phyloP scores from a whole-genome alignment of 2,329 filamentous ascomycete species.

The Stylonectria norvegica region DNA sequence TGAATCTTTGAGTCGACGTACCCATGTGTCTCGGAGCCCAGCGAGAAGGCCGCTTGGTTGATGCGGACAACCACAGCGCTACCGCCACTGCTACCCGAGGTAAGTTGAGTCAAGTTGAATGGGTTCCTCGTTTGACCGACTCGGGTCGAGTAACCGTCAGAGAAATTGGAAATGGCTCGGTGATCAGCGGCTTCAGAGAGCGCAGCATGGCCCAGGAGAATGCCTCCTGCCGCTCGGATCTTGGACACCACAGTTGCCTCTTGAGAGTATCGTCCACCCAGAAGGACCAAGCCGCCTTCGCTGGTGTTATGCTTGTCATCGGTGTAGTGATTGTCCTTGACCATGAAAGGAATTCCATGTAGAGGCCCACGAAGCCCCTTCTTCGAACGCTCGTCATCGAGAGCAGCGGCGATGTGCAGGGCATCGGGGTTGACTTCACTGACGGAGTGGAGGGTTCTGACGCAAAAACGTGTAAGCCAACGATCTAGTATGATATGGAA shows the following conservation, averaged over 20 bases:
- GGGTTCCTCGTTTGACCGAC: slow-evolving; percentile 10
- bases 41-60: slow-evolving; percentile 7
- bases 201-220: slow-evolving; percentile 5
- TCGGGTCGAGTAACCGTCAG: slow-evolving; percentile 9
- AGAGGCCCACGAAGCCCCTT: slow-evolving; percentile 41
- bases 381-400: slow-evolving; percentile 31
- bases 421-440: slow-evolving; percentile 37
- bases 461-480: neutral
- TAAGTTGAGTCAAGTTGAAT: slow-evolving; percentile 8
- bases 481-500: neutral
- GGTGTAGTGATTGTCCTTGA: slow-evolving; percentile 66
- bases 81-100: slow-evolving; percentile 8
- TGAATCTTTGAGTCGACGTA: neutral
- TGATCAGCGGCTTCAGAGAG: slow-evolving; percentile 9
- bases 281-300: slow-evolving; percentile 8
- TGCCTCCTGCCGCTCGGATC: slow-evolving; percentile 6
- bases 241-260: slow-evolving; percentile 7
- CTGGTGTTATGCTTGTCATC: slow-evolving; percentile 52
- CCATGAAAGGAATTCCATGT: slow-evolving; percentile 61
- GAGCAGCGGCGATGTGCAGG: slow-evolving; percentile 26
- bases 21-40: slow-evolving; percentile 10
- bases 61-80: slow-evolving; percentile 4
- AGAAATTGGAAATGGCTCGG: slow-evolving; percentile 7
- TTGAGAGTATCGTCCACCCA: slow-evolving; percentile 5
- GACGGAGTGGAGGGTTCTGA: slow-evolving; percentile 27